phyloP scores from a whole-genome alignment of 176 grass and related monocot genomes.

The Guadua angustifolia region DNA sequence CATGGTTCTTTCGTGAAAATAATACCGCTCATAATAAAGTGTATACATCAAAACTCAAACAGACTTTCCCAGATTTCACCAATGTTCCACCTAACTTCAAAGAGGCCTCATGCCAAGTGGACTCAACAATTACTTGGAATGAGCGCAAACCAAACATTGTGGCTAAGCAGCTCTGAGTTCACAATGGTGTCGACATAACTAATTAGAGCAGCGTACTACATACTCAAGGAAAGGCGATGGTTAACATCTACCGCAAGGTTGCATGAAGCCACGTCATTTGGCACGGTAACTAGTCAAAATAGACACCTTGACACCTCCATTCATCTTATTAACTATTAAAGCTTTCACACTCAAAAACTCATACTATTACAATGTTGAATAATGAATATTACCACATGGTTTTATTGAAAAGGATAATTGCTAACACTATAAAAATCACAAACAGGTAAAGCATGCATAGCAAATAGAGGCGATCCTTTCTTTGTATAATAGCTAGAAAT shows the following conservation, averaged over 20 bases:
- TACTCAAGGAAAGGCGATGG: neutral
- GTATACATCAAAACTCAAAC: slow-evolving; percentile 3
- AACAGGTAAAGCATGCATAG: too few relatives aligned
- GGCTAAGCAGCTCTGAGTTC: neutral
- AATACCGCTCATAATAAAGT: neutral
- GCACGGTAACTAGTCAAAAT: neutral
- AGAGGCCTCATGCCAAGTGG: neutral
- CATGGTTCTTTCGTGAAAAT: neutral
- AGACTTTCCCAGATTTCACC: neutral
- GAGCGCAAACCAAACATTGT: neutral
- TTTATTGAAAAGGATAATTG: slow-evolving; percentile 31
- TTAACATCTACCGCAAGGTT: neutral
- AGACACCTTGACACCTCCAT: neutral
- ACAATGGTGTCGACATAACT: neutral
- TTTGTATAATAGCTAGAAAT: too few relatives aligned
- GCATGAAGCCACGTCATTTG: slow-evolving; percentile 12
- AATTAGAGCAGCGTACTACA: neutral
- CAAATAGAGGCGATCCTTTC: too few relatives aligned
- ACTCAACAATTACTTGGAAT: neutral
- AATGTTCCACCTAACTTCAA: neutral
- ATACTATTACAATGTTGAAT: neutral
- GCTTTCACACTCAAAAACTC: neutral
- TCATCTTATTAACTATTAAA: slow-evolving; percentile 5
- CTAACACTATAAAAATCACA: too few relatives aligned
- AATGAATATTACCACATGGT: neutral